Evolutionary conservation across 2,329 filamentous ascomycete species (phyloP), one percentile per base, ranked within the genome.

Genomic region (Cyclaneusma minus): DNA sequence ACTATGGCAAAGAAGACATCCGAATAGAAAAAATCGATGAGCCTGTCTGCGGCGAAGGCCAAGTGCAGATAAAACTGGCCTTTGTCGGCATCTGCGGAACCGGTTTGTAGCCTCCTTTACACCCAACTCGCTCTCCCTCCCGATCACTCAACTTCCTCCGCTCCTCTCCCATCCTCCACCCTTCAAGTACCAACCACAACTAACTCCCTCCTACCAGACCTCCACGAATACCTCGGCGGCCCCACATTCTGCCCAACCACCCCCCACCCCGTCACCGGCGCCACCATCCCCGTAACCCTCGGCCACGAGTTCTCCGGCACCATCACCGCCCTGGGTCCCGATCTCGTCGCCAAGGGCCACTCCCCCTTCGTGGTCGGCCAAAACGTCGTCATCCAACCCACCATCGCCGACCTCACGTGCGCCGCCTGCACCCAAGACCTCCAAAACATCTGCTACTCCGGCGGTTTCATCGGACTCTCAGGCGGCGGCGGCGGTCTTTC

Each of bases 241-340:
- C 52, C 54, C 9, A 60, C 50, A 14, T 58, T 64, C 45, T 56
- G 59, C 2, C 64, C 66, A 3, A 41, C 20, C 11, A 46, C 44
- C 5, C 64, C 68, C 1, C 71, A 77, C 38, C 60, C 60, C 2
- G 45, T 75, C 13, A 76, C 69, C 0, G 52, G 58, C 16, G 64
- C 66, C 30, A 54, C 51, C 1, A 55, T 68, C 18, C 72, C 70
- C 3, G 55, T 75, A 7, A 69, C 60, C 0, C 52, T 77, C 7
- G 72, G 73, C 14, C 72, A 78, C 40, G 73, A 78, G 41, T 71
- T 77, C 45, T 64, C 60, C 3, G 72, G 71, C 7, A 57, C 59
- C 2, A 52, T 78, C 16, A n/a, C n/a, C n/a, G n/a, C n/a, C n/a
- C n/a, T n/a, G n/a, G n/a, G n/a, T n/a, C n/a, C n/a, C n/a, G 54